Evolutionary conservation across 2,329 filamentous ascomycete species (phyloP).

Genomic region (Septoria linicola): DNA sequence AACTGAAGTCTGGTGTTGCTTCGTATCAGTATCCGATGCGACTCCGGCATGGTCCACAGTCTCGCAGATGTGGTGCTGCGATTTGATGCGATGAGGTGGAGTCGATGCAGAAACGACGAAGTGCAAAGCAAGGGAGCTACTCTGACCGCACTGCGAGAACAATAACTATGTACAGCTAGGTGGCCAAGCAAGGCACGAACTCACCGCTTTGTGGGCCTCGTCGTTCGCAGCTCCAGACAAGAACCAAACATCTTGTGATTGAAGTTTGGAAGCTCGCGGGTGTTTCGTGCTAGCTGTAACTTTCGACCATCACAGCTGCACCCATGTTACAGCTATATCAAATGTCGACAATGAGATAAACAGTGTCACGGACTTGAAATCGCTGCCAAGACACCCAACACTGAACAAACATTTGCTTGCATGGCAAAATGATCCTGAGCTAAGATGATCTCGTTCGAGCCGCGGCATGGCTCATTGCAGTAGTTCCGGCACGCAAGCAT

Average conservation of each 20-base stretch:
- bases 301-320: background rate
- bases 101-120: too few relatives aligned
- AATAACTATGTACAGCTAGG: background rate
- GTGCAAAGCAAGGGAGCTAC: conserved; percentile 5
- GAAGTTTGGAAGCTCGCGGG: conserved; percentile 1
- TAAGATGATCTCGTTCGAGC: too few relatives aligned
- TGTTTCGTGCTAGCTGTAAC: background rate
- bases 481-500: too few relatives aligned
- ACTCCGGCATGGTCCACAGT: background rate
- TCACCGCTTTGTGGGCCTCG: background rate
- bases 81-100: conserved; percentile 6
- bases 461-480: too few relatives aligned
- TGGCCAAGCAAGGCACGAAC: conserved; percentile 16
- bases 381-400: too few relatives aligned
- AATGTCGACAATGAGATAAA: background rate
- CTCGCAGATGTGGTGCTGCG: background rate
- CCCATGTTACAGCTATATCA: background rate
- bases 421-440: too few relatives aligned
- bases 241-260: background rate
- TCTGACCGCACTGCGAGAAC: background rate
- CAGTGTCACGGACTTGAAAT: too few relatives aligned
- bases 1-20: background rate
- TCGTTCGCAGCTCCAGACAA: background rate
- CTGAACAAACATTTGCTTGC: too few relatives aligned
- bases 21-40: conserved; percentile 7